Base-by-base conservation (phyloP, 495 filamentous ascomycete genomes). In the Jackrogersella multiformis region DNA sequence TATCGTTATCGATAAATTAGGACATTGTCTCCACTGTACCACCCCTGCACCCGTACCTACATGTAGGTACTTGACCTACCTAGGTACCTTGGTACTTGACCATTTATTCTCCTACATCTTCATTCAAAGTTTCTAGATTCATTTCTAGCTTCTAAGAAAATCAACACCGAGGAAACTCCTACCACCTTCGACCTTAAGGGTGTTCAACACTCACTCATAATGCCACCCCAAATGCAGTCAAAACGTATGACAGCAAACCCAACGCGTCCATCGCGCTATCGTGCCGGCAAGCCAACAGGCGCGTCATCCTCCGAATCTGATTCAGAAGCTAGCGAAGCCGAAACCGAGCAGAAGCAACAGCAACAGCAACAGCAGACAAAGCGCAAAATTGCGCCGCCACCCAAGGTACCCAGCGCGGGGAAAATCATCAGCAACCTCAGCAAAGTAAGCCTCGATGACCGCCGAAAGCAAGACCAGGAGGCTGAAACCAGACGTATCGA, bases 191-290 rank as follows among this genome's bases (percentile, higher is more conserved):
- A 42, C 24, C n/a, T n/a, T n/a, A n/a, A n/a, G n/a, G n/a, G n/a
- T n/a, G n/a, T n/a, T n/a, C n/a, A 26, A 15, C 9, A 9, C 9
- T 16, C 54, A 23, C 10, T 12, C 16, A 55, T 12, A 49, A 64
- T 39, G 12, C 61, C 42, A 10, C 46, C 60, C 80, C 82, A 69
- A 55, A 97, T 97, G 93, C 89, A 92, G 68, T 84, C 88, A 32
- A 94, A 93, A 79, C 89, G 91, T 63, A 97, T 99, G 94, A 97
- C 94, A 69, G 92, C 92, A 41, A 97, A 99, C 74, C 93, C 92
- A 3, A 77, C 90, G 62, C 88, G 88, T 69, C 91, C 94, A 1
- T 84, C 92, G 8, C 89, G 96, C 21, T 91, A 97, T 75, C 87
- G 93, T 39, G 89, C 93, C 30, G 94, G 94, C 66, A 98, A 97